Conservation (phyloP, 208 protist species). For the Wallacemonas collosoma region DNA sequence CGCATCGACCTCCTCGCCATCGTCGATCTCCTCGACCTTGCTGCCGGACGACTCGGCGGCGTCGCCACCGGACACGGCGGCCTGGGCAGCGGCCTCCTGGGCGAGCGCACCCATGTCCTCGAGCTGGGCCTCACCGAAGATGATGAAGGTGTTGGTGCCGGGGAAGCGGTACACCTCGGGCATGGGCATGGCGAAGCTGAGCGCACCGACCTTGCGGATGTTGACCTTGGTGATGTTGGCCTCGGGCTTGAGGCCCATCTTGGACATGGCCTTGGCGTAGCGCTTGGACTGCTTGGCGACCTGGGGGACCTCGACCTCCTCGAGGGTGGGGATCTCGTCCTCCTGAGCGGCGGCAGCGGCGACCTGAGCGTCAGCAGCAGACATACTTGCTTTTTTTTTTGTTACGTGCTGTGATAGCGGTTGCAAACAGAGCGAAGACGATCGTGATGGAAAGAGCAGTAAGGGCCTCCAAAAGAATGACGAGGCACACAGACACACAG, state of each 20-base stretch:
- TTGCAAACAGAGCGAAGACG: slow-evolving; percentile 8
- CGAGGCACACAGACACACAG: slow-evolving; percentile 5
- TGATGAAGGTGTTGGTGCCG: slow-evolving; percentile 96
- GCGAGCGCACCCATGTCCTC: slow-evolving; percentile 83
- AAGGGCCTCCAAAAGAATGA: background rate
- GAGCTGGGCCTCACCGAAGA: slow-evolving; percentile 97
- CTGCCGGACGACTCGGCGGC: slow-evolving; percentile 27
- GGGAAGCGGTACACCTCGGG: slow-evolving; percentile 97
- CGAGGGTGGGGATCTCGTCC: slow-evolving; percentile 76
- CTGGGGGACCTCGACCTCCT: slow-evolving; percentile 71
- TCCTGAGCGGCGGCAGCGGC: slow-evolving; percentile 45
- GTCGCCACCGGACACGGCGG: slow-evolving; percentile 54
- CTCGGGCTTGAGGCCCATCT: slow-evolving; percentile 97
- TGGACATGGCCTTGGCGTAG: slow-evolving; percentile 95
- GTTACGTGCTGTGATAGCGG: background rate
- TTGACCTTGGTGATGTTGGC: slow-evolving; percentile 92
- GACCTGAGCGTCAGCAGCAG: slow-evolving; percentile 58
- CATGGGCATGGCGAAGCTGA: slow-evolving; percentile 93
- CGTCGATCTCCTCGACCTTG: slow-evolving; percentile 37
- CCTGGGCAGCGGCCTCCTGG: slow-evolving; percentile 72
- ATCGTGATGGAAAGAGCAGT: background rate
- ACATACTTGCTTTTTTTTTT: slow-evolving; percentile 34
- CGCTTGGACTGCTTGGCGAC: slow-evolving; percentile 92
- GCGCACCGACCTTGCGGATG: slow-evolving; percentile 89
- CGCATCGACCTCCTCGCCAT: slow-evolving; percentile 58